A percentile compares a stretch with the other conserved stretches of the same genome.
Evolutionary conservation across 208 protist species (phyloP).

Genomic region (Strigomonas oncopelti): DNA sequence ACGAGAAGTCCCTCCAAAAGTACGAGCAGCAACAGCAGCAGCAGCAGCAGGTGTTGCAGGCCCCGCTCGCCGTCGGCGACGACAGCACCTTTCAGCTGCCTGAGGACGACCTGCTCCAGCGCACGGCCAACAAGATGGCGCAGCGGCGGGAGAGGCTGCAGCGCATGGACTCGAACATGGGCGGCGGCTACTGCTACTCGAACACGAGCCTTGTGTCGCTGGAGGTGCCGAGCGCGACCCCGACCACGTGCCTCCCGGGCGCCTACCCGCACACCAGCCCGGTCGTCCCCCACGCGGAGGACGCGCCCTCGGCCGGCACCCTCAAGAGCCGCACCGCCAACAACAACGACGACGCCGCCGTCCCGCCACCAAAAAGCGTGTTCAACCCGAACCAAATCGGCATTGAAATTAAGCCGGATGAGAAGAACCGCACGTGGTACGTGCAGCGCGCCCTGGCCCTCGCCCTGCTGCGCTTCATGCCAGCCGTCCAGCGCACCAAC

Average conservation of each 20-base stretch:
- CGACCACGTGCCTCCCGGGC: not conserved
- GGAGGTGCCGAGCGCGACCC: not conserved
- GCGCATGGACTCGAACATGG: conserved; percentile 17
- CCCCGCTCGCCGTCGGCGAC: not conserved
- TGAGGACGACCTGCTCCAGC: conserved; percentile 18
- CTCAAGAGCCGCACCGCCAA: not conserved
- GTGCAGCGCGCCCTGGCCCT: conserved; percentile 50
- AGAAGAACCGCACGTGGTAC: conserved; percentile 66
- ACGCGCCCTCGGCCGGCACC: not conserved
- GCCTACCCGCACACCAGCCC: conserved; percentile 5
- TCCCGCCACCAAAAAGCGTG: conserved; percentile 7
- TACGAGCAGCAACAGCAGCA: conserved; percentile 5
- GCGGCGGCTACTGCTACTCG: not conserved
- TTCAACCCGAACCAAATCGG: conserved; percentile 84
- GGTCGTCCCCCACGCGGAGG: not conserved
- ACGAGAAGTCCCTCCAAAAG: not conserved
- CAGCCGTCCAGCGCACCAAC: not conserved
- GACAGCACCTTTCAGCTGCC: conserved; percentile 7
- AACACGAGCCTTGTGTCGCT: not conserved
- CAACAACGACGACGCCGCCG: not conserved
- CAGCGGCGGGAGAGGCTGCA: conserved; percentile 35
- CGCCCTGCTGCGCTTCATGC: conserved; percentile 53
- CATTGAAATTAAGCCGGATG: conserved; percentile 46
- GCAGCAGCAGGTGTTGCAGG: not conserved
- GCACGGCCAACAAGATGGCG: conserved; percentile 25